phyloP scores from a whole-genome alignment of 768 basidiomycete species.

The Agaricus sinodeliciosus region DNA sequence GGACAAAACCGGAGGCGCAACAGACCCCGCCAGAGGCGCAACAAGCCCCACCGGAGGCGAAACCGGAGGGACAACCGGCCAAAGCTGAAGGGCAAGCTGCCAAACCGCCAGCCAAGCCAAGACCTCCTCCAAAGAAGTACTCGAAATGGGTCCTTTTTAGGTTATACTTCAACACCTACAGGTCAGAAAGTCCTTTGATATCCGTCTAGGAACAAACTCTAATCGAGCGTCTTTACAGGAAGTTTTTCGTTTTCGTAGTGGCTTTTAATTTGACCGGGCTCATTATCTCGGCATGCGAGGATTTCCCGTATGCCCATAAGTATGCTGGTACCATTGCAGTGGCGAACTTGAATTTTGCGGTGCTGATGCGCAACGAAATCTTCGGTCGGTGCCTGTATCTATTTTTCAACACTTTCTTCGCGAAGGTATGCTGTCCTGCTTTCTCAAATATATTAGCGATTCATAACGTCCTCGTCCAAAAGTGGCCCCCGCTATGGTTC shows the following conservation, averaged over 20 bases:
- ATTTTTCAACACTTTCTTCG: conserved; percentile 61
- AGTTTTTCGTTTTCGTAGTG: conserved; percentile 61
- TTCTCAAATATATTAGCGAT: not conserved
- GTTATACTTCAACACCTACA: conserved; percentile 70
- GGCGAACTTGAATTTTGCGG: conserved; percentile 65
- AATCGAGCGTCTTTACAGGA: conserved; percentile 29
- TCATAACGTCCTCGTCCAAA: conserved; percentile 10
- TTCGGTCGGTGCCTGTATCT: conserved; percentile 66
- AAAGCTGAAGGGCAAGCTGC: too few relatives aligned
- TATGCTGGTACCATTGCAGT: conserved; percentile 64
- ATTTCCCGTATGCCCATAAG: conserved; percentile 55
- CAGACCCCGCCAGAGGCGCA: too few relatives aligned
- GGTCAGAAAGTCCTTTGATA: conserved; percentile 29
- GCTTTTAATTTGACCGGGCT: conserved; percentile 58
- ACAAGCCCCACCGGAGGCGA: too few relatives aligned
- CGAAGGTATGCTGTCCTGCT: conserved; percentile 42
- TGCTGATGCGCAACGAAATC: conserved; percentile 73
- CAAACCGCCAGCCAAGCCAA: conserved; percentile 15
- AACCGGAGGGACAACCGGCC: too few relatives aligned
- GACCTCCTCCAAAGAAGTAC: conserved; percentile 35
- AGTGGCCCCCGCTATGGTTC: conserved; percentile 74
- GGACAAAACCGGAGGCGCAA: too few relatives aligned
- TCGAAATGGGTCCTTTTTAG: conserved; percentile 53
- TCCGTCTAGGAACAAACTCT: not conserved
- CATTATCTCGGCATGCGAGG: conserved; percentile 53